Evolutionary conservation across 2,329 filamentous ascomycete species (phyloP), one percentile per base, ranked within the genome.

Genomic region (Diplodia sapinea): DNA sequence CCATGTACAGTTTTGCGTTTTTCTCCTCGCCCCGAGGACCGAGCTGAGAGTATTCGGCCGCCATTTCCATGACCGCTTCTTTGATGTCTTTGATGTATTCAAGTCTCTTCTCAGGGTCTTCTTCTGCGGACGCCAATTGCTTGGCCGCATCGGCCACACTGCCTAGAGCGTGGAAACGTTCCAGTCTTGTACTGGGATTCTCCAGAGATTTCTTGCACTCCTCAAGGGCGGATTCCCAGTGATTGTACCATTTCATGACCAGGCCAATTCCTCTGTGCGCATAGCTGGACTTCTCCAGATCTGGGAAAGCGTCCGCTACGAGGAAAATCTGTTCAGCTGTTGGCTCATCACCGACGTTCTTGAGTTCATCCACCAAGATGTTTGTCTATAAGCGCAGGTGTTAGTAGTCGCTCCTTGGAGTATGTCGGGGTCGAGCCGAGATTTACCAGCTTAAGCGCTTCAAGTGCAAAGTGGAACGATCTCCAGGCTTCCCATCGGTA

Each of bases 231-330:
- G 54, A 33, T 17, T 56, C 54, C n/a, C 36, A 40, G n/a, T 56
- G 33, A 15, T 38, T 12, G 33, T 38, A 56, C 4, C 11, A 5
- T 4, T 56, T 56, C 54, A 56, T 33, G 33, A 38, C 33, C 4
- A 56, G 54, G 40, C 31, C 31, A 17, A 56, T 56, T 20, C 33
- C 54, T 23, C 54, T 38, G 54, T 56, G 20, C 12, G 54, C 54
- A n/a, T 23, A 38, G n/a, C 54, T 38, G n/a, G 54, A 29, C 31
- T 38, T 67, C 6, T 40, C 17, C 26, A 29, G 15, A 2, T 31
- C 43, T 20, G 51, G 51, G 40, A 68, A 68, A n/a, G 67, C 64
- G 40, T 65, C 23, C 4, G 50, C 23, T 13, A 70, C 29, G 4
- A 51, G 36, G 3, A 49, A n/a, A 36, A 65, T 50, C 15, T 56